These are phyloP conservation scores for Microbotryum intermedium DNA, from an alignment of 1,284 basidiomycete species.

Conservation along the genomic window DNA sequence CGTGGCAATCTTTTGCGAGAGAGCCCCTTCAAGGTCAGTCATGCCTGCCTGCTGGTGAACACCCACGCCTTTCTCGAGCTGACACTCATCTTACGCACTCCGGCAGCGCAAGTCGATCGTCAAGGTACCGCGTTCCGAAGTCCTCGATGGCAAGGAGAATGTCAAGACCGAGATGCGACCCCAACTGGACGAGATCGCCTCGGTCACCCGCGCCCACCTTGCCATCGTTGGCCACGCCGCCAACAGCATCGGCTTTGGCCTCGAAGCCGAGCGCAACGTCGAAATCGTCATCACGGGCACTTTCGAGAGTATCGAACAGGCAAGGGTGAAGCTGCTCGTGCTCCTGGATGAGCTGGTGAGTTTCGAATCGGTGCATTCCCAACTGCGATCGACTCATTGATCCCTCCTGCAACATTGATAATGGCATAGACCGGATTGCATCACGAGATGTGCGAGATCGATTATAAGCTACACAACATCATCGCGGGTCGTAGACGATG, in stretches of 20 bases:
- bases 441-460: conserved; percentile 83
- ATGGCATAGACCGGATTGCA: conserved; percentile 67
- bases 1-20: conserved; percentile 82
- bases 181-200: conserved; percentile 84
- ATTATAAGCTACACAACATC: conserved; percentile 88
- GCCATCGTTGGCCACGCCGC: conserved; percentile 52
- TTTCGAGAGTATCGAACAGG: conserved; percentile 81
- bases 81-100: neutral
- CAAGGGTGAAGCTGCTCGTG: conserved; percentile 79
- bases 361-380: conserved; percentile 25
- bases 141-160: conserved; percentile 75
- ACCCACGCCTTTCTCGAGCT: neutral
- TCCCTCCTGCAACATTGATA: neutral
- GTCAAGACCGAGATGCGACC: conserved; percentile 80
- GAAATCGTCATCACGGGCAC: conserved; percentile 80
- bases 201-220: conserved; percentile 76
- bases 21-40: conserved; percentile 66
- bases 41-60: conserved; percentile 1
- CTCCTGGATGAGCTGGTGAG: conserved; percentile 88
- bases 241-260: conserved; percentile 47
- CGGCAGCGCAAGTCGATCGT: conserved; percentile 68
- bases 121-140: conserved; percentile 83
- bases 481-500: conserved; percentile 82
- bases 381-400: neutral
- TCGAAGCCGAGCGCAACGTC: conserved; percentile 87